Base-by-base conservation (phyloP, 441 rosid species). In the Pelargonium australe region DNA sequence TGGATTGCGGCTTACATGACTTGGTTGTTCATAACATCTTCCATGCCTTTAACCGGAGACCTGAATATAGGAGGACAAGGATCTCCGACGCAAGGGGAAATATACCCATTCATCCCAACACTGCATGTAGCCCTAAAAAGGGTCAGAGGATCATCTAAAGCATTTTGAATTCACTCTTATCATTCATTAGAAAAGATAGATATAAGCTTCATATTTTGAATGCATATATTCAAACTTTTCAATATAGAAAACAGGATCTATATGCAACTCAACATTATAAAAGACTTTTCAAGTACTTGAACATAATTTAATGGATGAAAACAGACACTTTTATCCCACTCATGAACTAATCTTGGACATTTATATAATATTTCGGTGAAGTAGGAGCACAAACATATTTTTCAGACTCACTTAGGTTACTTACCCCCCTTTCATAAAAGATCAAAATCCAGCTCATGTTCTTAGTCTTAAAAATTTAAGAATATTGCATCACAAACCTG, bases 21-120 rank as follows among this genome's bases (percentile, higher is more conserved):
- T 89, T 85, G 87, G 76, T 91, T 94, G 79, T 81, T 75, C 85
- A 82, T 77, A 68, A 94, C 80, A 85, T 94, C 99, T 77, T 89
- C 96, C 95, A 91, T 82, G 75, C 85, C 87, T 11, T 49, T 76
- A 47, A 94, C 80, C 3, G 97, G 96, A 72, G 99, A 94, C 77
- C 88, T 84, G 76, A 88, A 83, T 78, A 86, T 72, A 45, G 94
- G 86, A 65, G 95, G 96, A 65, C 86, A 91, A 65, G 89, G 72
- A 75, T 88, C 94, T 75, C 86, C 96, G 70, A 78, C 84, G 73
- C 92, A 91, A 43, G 91, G 90, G 44, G 85, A 85, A 75, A 94
- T 76, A 78, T 85, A 94, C 68, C 97, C 99, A 67, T 91, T 89
- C 97, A 94, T 89, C 67, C 92, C 97, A 72, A 83, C 92, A 76